Conservation (phyloP, 2,329 filamentous ascomycete genomes). For the Cordyceps farinosa region DNA sequence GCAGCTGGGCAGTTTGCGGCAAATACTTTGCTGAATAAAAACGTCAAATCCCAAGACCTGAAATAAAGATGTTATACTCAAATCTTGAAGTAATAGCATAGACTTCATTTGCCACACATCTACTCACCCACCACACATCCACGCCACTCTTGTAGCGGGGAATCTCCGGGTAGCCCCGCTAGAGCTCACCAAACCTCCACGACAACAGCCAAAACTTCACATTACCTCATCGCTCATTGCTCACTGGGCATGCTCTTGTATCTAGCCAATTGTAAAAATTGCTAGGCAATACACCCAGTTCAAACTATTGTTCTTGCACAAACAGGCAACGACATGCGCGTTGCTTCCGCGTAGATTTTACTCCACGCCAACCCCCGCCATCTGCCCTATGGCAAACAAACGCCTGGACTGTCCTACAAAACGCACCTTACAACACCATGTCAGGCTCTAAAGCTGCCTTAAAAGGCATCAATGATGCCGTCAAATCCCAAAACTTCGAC, state of each 20-base stretch:
- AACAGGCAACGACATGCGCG: not conserved
- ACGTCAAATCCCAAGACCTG: not conserved
- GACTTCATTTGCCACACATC: not conserved
- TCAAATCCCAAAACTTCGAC: conserved; percentile 76
- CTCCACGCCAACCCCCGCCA: conserved; percentile 1
- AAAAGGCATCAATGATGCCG: conserved; percentile 74
- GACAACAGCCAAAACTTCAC: conserved; percentile 24
- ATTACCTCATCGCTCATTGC: conserved; percentile 7
- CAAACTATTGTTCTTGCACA: not conserved
- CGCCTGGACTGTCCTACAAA: not conserved
- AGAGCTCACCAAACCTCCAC: conserved; percentile 26
- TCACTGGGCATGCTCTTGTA: not conserved
- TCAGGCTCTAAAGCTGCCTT: conserved; percentile 65
- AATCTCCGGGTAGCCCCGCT: conserved; percentile 17
- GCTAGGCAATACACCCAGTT: not conserved
- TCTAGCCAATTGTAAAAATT: not conserved
- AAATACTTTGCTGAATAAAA: not conserved
- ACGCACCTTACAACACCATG: conserved; percentile 37
- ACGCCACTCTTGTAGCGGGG: not conserved
- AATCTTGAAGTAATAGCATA: not conserved
- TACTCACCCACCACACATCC: not conserved
- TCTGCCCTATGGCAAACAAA: not conserved
- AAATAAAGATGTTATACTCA: not conserved
- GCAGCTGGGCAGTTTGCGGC: not conserved
- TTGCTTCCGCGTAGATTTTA: not conserved